Base-by-base conservation (phyloP, 2,329 filamentous ascomycete species). In the Pseudogymnoascus sp. region DNA sequence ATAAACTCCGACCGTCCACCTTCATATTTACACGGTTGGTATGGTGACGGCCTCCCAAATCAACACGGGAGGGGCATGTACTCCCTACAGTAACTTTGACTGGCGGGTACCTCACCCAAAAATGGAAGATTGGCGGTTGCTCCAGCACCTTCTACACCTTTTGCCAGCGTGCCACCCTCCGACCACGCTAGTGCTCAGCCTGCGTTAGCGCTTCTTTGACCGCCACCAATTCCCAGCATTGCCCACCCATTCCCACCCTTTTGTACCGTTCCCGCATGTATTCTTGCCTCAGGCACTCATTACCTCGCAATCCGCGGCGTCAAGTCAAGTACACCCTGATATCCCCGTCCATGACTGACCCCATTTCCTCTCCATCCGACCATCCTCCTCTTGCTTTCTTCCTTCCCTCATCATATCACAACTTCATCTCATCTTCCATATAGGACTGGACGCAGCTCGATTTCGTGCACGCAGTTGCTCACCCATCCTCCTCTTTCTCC, bases 371-470 rank as follows among this genome's bases (percentile, higher is more conserved):
- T 21, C 51, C 51, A 57, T 57, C 51, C 51, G 51, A 57, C 51
- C 6, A 57, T 57, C 51, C 51, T 57, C 51, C 51, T 57, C 51
- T 57, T 57, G 51, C 51, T 34, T 31, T 19, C 51, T 34, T 57
- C 51, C 25, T 57, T 34, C 51, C 36, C 28, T 34, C 28, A 34
- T 57, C 51, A 57, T 28, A 57, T 57, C 51, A 57, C 51, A 57
- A 57, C 51, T 57, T 57, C 51, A 57, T 14, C 36, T 57, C 51
- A 57, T 57, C 51, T 57, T 57, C 51, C 51, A 57, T 57, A 57
- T 57, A 57, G 51, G 51, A 57, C 51, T 57, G 51, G 51, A 57
- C 51, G 51, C 51, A 57, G 51, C 51, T 57, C 51, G 51, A 57
- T 57, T 57, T 57, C 51, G 51, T 57, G 51, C 51, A 57, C 51